Percentiles rank a stretch among this genome's conserved stretches.
Conservation (phyloP, 805 yeast genomes). For the Barnettozyma vustinii region DNA sequence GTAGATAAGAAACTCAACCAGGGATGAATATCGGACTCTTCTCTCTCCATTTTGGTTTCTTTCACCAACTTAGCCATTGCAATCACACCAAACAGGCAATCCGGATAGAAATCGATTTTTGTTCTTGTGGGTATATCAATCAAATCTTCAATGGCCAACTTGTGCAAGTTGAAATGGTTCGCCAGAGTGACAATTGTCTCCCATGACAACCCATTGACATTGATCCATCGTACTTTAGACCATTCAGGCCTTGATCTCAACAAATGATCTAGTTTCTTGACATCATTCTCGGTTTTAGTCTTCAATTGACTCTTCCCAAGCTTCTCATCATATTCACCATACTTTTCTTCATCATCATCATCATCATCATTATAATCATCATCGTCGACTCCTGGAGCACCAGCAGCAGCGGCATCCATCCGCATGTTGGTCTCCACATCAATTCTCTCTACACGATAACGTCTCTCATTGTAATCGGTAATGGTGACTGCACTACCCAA, state of each 20-base stretch:
- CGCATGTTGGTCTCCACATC: slow-evolving; percentile 27
- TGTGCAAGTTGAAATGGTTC: slow-evolving; percentile 41
- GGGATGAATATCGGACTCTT: background rate
- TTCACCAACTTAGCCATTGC: slow-evolving; percentile 45
- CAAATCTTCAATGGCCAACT: slow-evolving; percentile 57
- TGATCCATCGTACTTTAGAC: slow-evolving; percentile 51
- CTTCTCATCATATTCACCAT: background rate
- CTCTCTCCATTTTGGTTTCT: background rate
- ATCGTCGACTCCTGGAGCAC: slow-evolving; percentile 21
- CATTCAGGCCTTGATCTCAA: slow-evolving; percentile 38
- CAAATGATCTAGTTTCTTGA: slow-evolving; percentile 26
- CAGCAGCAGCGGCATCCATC: slow-evolving; percentile 2
- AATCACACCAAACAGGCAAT: slow-evolving; percentile 47
- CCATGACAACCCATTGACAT: slow-evolving; percentile 58
- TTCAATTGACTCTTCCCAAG: slow-evolving; percentile 1
- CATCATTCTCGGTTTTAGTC: slow-evolving; percentile 9
- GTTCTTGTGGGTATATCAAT: slow-evolving; percentile 59
- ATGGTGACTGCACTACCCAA: slow-evolving; percentile 50
- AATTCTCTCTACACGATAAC: slow-evolving; percentile 40
- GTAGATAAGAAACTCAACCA: slow-evolving; percentile 1
- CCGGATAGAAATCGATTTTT: slow-evolving; percentile 47
- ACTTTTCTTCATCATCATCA: slow-evolving; percentile 1
- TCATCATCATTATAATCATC: slow-evolving; percentile 3
- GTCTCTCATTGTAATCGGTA: slow-evolving; percentile 41
- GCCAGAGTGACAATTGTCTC: slow-evolving; percentile 47